Evolutionary conservation across 1,284 basidiomycete genomes (phyloP).

Genomic region (Rhodotorula sp.): DNA sequence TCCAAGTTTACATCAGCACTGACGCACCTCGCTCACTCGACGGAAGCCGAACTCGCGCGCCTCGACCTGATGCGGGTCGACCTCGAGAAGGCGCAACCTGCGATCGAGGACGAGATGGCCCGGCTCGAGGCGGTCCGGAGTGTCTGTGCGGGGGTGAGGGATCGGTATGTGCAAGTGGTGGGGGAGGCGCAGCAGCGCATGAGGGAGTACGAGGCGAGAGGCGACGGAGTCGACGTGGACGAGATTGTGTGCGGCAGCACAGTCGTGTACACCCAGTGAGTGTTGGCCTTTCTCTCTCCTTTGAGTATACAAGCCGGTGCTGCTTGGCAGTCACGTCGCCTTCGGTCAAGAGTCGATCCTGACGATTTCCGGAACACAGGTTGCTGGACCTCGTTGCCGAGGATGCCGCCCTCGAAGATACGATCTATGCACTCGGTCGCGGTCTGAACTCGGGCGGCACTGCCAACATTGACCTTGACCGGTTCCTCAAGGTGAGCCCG

Average conservation of each 20-base stretch:
- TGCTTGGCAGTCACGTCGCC: too few relatives aligned
- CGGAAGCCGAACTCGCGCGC: slow-evolving; percentile 66
- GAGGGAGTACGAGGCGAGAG: slow-evolving; percentile 65
- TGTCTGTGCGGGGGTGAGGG: slow-evolving; percentile 77
- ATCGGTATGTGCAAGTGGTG: slow-evolving; percentile 64
- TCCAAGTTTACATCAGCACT: slow-evolving; percentile 70
- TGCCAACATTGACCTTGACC: slow-evolving; percentile 77
- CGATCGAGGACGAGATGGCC: slow-evolving; percentile 91
- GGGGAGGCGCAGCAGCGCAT: slow-evolving; percentile 65
- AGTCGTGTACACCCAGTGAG: slow-evolving; percentile 93
- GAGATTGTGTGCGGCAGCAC: slow-evolving; percentile 91
- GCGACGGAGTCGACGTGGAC: slow-evolving; percentile 75
- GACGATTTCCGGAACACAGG: slow-evolving; percentile 53
- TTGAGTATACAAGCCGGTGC: too few relatives aligned
- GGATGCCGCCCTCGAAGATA: slow-evolving; percentile 97
- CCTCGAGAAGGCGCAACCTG: slow-evolving; percentile 82
- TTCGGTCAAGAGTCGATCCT: not conserved
- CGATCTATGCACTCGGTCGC: slow-evolving; percentile 92
- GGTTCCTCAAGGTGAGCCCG: slow-evolving; percentile 76
- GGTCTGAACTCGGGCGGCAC: slow-evolving; percentile 76
- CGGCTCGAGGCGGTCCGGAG: slow-evolving; percentile 91
- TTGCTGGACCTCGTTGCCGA: slow-evolving; percentile 94
- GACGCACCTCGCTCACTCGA: slow-evolving; percentile 57
- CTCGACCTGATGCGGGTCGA: slow-evolving; percentile 76
- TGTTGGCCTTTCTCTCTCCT: too few relatives aligned